Evolutionary conservation across 768 basidiomycete genomes (phyloP).

Genomic region (Mrakia gelida): DNA sequence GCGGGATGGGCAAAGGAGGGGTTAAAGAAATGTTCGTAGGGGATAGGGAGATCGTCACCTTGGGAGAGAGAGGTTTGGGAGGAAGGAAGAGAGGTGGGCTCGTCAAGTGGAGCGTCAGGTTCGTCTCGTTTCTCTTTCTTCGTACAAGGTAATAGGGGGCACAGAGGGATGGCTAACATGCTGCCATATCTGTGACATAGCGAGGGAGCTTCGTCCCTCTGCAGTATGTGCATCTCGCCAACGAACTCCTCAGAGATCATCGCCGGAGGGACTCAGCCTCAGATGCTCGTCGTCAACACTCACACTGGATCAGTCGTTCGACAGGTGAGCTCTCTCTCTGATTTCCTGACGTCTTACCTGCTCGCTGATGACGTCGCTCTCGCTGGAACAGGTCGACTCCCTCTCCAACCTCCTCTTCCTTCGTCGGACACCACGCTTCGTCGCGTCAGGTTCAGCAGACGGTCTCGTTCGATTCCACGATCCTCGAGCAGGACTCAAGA

Average conservation of each 20-base stretch:
- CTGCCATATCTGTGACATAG: not conserved
- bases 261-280: conserved; percentile 52
- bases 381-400: conserved; percentile 15
- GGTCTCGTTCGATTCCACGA: conserved; percentile 31
- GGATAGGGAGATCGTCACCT: conserved; percentile 63
- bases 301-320: conserved; percentile 63
- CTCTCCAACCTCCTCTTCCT: conserved; percentile 30
- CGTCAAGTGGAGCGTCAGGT: conserved; percentile 46
- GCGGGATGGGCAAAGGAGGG: conserved; percentile 40
- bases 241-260: conserved; percentile 55
- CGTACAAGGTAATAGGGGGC: not conserved
- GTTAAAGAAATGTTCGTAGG: conserved; percentile 73
- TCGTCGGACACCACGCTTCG: conserved; percentile 26
- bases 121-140: conserved; percentile 17
- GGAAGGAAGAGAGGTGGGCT: conserved; percentile 45
- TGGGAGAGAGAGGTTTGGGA: conserved; percentile 47
- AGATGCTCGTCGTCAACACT: conserved; percentile 68
- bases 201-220: conserved; percentile 27
- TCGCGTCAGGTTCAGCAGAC: conserved; percentile 31
- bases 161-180: not conserved
- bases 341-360: conserved; percentile 46
- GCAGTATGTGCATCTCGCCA: conserved; percentile 37
- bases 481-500: conserved; percentile 20
- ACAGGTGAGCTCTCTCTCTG: conserved; percentile 44
- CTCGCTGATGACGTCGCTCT: conserved; percentile 52